These are phyloP conservation scores for Fusarium redolens DNA, from an alignment of 2,329 filamentous ascomycete species.

Conservation along the genomic window DNA sequence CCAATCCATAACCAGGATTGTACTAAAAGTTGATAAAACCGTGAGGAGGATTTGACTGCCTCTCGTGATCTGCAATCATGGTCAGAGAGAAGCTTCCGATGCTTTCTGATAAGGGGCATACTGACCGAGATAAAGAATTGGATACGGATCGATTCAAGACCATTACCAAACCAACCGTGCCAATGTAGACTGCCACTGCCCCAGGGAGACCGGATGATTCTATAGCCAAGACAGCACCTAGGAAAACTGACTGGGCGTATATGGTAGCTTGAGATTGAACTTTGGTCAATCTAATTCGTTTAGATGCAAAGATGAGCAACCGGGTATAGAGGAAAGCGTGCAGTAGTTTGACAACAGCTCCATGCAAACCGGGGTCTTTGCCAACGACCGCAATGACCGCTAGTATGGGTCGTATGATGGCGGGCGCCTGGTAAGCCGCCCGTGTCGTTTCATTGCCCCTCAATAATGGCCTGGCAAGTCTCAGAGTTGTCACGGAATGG, in stretches of 20 bases:
- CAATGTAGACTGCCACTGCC: neutral
- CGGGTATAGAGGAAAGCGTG: slow-evolving; percentile 4
- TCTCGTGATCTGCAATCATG: neutral
- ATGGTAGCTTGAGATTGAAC: neutral
- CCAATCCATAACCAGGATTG: neutral
- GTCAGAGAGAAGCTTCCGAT: neutral
- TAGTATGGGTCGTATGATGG: neutral
- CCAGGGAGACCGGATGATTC: neutral
- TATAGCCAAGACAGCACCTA: neutral
- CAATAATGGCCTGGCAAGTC: neutral
- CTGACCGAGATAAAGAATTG: neutral
- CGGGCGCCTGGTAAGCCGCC: neutral
- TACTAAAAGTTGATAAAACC: neutral
- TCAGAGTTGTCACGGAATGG: neutral
- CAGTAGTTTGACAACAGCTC: neutral
- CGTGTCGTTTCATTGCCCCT: neutral
- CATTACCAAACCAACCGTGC: neutral
- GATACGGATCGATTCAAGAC: neutral
- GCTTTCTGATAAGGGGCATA: neutral
- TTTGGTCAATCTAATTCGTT: neutral
- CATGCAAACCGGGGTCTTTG: neutral
- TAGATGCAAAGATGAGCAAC: neutral
- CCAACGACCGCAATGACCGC: neutral
- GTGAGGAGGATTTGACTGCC: neutral
- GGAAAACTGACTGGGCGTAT: neutral